These are phyloP conservation scores for Cymbidium sinense DNA, from an alignment of 106 monocot genomes.

Conservation along the genomic window DNA sequence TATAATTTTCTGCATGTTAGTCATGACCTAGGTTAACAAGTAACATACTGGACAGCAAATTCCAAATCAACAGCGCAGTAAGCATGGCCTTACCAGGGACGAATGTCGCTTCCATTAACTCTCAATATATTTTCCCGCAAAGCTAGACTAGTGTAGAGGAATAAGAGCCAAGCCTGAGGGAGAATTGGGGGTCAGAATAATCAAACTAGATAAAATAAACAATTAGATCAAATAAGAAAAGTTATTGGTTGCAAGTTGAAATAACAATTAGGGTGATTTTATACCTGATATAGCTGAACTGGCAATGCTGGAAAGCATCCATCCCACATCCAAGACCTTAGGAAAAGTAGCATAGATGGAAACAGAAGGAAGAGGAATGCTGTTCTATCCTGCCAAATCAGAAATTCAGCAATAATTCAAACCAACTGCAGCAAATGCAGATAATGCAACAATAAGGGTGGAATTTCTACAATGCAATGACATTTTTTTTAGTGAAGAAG, in stretches of 20 bases:
- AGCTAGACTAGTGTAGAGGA: slow-evolving; percentile 88
- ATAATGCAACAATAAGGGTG: too few species aligned
- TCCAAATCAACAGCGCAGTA: neutral
- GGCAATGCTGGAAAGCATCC: slow-evolving; percentile 77
- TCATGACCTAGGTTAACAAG: neutral
- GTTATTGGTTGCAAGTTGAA: neutral
- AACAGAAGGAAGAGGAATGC: slow-evolving; percentile 75
- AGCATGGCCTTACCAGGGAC: slow-evolving; percentile 53
- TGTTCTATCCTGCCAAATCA: slow-evolving; percentile 72
- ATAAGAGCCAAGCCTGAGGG: slow-evolving; percentile 49
- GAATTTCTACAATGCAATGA: too few species aligned
- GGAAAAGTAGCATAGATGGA: slow-evolving; percentile 46
- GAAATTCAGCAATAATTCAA: neutral
- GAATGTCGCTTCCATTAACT: slow-evolving; percentile 94
- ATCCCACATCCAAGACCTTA: slow-evolving; percentile 62
- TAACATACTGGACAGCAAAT: neutral
- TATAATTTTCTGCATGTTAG: neutral
- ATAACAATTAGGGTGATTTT: neutral
- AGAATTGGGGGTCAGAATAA: neutral
- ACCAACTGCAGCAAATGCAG: neutral
- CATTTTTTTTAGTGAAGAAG: too few species aligned
- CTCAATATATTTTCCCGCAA: slow-evolving; percentile 87
- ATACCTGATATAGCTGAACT: slow-evolving; percentile 90
- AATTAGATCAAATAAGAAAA: slow-evolving; percentile 2
- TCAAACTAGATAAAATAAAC: neutral